Evolutionary conservation across 1,139 yeast genomes (phyloP).

Genomic region (Sugiyamaella sp.): DNA sequence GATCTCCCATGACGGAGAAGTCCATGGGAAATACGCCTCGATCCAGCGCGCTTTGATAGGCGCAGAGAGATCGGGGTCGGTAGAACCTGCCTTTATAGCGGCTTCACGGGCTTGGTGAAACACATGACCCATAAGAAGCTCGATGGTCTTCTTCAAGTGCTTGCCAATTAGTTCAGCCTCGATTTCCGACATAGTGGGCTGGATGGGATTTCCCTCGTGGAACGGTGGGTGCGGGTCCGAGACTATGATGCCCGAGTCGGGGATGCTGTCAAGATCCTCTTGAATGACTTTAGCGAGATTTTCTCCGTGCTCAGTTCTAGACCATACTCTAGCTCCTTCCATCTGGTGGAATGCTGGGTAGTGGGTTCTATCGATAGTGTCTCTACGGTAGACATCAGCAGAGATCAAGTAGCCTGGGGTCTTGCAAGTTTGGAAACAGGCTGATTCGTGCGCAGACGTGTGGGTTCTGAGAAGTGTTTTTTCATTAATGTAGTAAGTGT

Average conservation of each 20-base stretch:
- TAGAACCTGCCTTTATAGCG: constrained; percentile 68
- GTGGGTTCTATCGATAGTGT: constrained; percentile 93
- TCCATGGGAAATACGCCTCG: constrained; percentile 97
- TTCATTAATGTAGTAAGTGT: constrained; percentile 85
- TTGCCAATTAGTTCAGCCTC: constrained; percentile 71
- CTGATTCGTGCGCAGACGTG: constrained; percentile 94
- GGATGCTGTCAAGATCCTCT: constrained; percentile 65
- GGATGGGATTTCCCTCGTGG: constrained; percentile 74
- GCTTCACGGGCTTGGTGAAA: constrained; percentile 73
- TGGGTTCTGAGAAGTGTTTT: constrained; percentile 80
- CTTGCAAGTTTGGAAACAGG: constrained; percentile 65
- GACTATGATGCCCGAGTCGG: constrained; percentile 66
- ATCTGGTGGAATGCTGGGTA: constrained; percentile 97
- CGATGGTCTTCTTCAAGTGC: constrained; percentile 85
- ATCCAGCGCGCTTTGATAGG: constrained; percentile 93
- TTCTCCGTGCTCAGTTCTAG: constrained; percentile 48
- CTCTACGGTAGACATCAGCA: constrained; percentile 95
- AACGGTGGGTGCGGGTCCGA: constrained; percentile 70
- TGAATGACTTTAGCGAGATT: constrained; percentile 51
- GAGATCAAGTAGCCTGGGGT: constrained; percentile 91
- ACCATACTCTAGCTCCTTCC: constrained; percentile 96
- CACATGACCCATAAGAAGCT: constrained; percentile 78
- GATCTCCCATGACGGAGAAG: constrained; percentile 97
- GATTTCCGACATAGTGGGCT: constrained; percentile 65
- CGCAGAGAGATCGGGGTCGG: constrained; percentile 62